Percentiles rank a stretch among this genome's conserved stretches.
phyloP scores from a whole-genome alignment of 2,329 filamentous ascomycete species.

The Helicocarpus griseus region DNA sequence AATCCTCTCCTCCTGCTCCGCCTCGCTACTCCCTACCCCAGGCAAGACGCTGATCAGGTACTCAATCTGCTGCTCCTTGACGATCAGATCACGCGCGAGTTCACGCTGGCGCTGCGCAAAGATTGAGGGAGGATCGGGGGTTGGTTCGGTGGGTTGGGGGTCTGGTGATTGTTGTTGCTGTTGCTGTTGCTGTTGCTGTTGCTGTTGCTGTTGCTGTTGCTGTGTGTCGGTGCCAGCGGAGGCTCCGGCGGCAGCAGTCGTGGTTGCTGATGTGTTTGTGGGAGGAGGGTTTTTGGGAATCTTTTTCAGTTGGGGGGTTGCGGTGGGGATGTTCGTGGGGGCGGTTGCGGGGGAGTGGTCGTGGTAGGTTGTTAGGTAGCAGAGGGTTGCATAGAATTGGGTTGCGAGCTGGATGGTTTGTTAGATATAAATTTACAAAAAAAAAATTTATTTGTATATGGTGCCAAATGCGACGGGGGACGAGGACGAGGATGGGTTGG shows the following conservation, averaged over 20 bases:
- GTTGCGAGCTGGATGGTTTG: conserved; percentile 33
- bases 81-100: conserved; percentile 39
- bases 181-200: conserved; percentile 7
- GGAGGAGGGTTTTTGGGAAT: conserved; percentile 32
- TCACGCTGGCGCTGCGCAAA: conserved; percentile 38
- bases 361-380: conserved; percentile 39
- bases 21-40: conserved; percentile 35
- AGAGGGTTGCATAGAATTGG: conserved; percentile 42
- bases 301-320: conserved; percentile 30
- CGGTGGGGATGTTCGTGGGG: conserved; percentile 22
- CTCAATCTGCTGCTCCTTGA: conserved; percentile 44
- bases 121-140: conserved; percentile 31
- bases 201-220: conserved; percentile 5
- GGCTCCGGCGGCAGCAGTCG: conserved; percentile 11
- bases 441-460: neutral
- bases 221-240: neutral
- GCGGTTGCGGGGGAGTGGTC: conserved; percentile 31
- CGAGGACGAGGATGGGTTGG: neutral
- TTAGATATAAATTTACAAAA: neutral
- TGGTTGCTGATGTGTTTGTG: conserved; percentile 21
- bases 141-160: conserved; percentile 15
- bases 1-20: conserved; percentile 36
- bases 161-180: conserved; percentile 9
- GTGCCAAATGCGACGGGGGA: no score
- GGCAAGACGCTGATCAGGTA: conserved; percentile 37